Percentiles rank a stretch among this genome's conserved stretches.
Evolutionary conservation across 306 rosid genomes (phyloP).

Genomic region (Vigna radiata): DNA sequence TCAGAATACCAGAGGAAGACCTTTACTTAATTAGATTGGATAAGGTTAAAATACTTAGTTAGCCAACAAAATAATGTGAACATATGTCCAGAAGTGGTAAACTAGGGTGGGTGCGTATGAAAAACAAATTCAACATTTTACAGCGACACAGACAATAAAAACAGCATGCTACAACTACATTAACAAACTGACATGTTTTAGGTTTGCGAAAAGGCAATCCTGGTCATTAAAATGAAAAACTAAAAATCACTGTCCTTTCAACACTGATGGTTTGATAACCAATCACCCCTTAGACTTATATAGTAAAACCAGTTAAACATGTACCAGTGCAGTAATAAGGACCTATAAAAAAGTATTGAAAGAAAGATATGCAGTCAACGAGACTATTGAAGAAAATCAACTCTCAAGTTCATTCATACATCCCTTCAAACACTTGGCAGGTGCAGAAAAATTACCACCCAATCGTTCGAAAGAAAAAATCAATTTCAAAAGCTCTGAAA

Average conservation of each 20-base stretch:
- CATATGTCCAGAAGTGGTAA: not conserved
- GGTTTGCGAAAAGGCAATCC: not conserved
- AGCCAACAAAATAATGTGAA: not conserved
- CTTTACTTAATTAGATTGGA: not conserved
- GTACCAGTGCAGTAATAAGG: not conserved
- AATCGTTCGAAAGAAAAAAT: not conserved
- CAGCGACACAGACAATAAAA: not conserved
- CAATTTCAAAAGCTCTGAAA: not conserved
- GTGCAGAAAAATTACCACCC: not conserved
- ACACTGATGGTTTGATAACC: not conserved
- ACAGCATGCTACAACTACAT: not conserved
- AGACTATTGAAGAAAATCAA: not conserved
- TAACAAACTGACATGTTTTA: not conserved
- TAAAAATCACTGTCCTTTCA: not conserved
- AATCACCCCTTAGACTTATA: not conserved
- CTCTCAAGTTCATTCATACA: not conserved
- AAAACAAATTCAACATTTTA: not conserved
- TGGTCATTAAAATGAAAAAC: not conserved
- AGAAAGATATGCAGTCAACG: not conserved
- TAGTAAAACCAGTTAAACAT: not conserved
- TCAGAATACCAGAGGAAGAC: not conserved
- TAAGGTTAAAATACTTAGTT: not conserved
- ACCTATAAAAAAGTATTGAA: not conserved
- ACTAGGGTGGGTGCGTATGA: not conserved
- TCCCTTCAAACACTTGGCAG: not conserved